phyloP scores from a whole-genome alignment of 306 rosid species.

The Cyclanthera cordifolia region DNA sequence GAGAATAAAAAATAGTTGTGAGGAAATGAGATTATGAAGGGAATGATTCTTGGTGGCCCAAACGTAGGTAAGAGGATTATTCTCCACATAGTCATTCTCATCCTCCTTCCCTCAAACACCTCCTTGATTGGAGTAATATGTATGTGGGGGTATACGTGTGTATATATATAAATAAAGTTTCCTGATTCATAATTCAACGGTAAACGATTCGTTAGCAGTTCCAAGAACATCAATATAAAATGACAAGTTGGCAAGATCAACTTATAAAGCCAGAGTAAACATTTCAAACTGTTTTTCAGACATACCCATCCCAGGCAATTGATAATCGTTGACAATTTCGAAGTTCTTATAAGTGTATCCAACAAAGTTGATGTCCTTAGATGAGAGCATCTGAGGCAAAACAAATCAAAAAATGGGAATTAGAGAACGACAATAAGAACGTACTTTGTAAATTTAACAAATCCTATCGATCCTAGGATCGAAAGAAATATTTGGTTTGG shows the following conservation, averaged over 20 bases:
- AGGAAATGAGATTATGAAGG: too few species aligned
- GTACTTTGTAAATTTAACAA: neutral
- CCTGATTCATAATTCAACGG: neutral
- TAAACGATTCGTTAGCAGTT: neutral
- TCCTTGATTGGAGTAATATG: neutral
- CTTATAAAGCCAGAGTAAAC: neutral
- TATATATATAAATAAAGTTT: neutral
- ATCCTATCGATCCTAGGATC: neutral
- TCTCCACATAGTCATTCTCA: too few species aligned
- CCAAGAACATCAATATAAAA: neutral
- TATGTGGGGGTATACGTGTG: too few species aligned
- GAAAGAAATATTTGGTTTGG: neutral
- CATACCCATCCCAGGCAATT: slow-evolving; percentile 91
- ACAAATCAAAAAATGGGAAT: slow-evolving; percentile 15
- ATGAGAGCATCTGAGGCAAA: slow-evolving; percentile 78
- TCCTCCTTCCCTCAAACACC: too few species aligned
- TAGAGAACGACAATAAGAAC: neutral
- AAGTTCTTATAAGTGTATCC: slow-evolving; percentile 97
- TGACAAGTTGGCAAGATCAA: neutral
- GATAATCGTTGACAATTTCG: slow-evolving; percentile 90
- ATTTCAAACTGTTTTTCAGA: slow-evolving; percentile 2
- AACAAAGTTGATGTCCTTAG: slow-evolving; percentile 92
- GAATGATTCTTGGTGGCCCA: too few species aligned
- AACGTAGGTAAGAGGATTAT: too few species aligned
- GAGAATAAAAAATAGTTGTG: too few species aligned